These are phyloP conservation scores for Helotiales sp. DNA, from an alignment of 2,329 filamentous ascomycete genomes.

Conservation along the genomic window DNA sequence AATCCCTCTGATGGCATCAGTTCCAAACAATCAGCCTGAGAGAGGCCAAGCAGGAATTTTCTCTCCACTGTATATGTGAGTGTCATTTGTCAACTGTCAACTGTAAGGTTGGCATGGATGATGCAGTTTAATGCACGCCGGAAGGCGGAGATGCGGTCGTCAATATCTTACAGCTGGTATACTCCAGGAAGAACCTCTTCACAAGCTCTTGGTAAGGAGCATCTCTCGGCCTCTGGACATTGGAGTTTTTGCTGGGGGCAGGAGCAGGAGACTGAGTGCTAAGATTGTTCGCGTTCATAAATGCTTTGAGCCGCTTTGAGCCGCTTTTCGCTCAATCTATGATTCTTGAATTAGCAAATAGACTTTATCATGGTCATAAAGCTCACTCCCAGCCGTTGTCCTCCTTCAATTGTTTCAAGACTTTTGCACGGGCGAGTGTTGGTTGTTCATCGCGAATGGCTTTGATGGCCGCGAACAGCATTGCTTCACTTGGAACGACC, in stretches of 20 bases:
- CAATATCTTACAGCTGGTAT: not conserved
- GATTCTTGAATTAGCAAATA: not conserved
- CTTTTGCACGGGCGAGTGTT: conserved; percentile 1
- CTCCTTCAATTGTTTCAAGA: conserved; percentile 3
- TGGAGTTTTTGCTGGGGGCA: not conserved
- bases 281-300: conserved; percentile 1
- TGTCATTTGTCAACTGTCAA: no score
- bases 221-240: not conserved
- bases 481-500: not conserved
- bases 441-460: not conserved
- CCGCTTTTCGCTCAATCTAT: conserved; percentile 6
- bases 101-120: no score
- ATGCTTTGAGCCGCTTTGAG: conserved; percentile 4
- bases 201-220: not conserved
- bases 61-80: not conserved
- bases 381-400: conserved; percentile 6
- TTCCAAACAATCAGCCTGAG: not conserved
- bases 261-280: not conserved
- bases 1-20: not conserved
- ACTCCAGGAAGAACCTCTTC: not conserved
- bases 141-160: no score
- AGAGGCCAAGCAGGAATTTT: conserved; percentile 4
- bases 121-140: no score
- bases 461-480: not conserved
- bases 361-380: not conserved